Evolutionary conservation across 106 monocot genomes (phyloP).

Genomic region (Ottelia alismoides): DNA sequence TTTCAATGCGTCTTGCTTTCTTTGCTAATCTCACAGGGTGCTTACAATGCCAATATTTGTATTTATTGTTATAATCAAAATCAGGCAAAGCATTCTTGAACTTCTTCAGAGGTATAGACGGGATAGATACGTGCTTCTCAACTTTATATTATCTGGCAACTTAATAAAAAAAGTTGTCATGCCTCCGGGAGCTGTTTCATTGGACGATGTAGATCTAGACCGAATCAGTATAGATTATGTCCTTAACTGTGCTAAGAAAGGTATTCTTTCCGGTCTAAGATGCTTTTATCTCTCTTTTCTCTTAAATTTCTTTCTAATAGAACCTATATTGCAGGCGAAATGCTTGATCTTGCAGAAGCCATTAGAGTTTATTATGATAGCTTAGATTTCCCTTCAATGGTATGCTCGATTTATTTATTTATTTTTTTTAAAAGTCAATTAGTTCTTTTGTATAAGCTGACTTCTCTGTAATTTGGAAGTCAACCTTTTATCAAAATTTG

Average conservation of each 20-base stretch:
- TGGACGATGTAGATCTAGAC: constrained; percentile 85
- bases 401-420: too few relatives aligned
- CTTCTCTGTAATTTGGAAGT: too few relatives aligned
- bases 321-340: constrained; percentile 60
- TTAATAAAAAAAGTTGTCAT: constrained; percentile 93
- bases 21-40: too few relatives aligned
- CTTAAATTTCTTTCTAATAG: too few relatives aligned
- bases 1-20: too few relatives aligned
- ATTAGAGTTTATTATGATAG: constrained; percentile 87
- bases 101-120: constrained; percentile 82
- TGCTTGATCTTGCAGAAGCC: constrained; percentile 84
- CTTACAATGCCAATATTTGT: too few relatives aligned
- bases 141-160: constrained; percentile 78
- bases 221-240: constrained; percentile 91
- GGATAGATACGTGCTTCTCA: constrained; percentile 76
- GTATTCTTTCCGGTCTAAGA: constrained; percentile 13
- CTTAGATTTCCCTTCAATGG: constrained; percentile 76
- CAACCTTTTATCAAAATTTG: too few relatives aligned
- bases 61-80: too few relatives aligned
- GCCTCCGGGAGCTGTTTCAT: constrained; percentile 79
- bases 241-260: constrained; percentile 92
- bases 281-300: too few relatives aligned
- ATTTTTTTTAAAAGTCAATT: too few relatives aligned
- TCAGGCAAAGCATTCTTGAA: constrained; percentile 65
- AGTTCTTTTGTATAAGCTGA: too few relatives aligned